These are phyloP conservation scores for Chaetomiaceae sp. DNA, from an alignment of 2,329 filamentous ascomycete genomes.

Conservation along the genomic window DNA sequence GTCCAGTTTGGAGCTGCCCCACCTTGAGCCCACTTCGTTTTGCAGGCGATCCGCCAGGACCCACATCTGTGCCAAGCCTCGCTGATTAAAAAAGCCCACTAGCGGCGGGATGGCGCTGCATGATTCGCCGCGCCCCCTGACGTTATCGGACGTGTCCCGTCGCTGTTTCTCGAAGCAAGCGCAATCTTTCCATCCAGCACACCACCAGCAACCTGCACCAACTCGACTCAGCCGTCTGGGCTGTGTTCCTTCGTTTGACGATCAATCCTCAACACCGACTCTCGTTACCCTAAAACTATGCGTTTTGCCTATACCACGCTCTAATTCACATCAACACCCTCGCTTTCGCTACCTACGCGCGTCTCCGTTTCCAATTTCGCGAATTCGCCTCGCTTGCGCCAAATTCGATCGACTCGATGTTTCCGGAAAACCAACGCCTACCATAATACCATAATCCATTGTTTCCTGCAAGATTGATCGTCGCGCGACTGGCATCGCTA, in stretches of 20 bases:
- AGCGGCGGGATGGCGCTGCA: slow-evolving; percentile 1
- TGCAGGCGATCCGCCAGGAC: no score
- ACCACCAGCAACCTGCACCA: slow-evolving; percentile 12
- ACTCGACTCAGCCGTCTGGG: slow-evolving; percentile 23
- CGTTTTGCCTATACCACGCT: slow-evolving; percentile 13
- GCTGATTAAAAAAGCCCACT: slow-evolving; percentile 16
- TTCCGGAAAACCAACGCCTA: no score
- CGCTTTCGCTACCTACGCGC: not conserved
- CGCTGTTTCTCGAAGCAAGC: slow-evolving; percentile 2
- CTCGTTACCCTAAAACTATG: slow-evolving; percentile 19
- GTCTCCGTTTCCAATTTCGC: slow-evolving; percentile 2
- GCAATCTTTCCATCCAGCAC: slow-evolving; percentile 8
- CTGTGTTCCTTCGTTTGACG: slow-evolving; percentile 25
- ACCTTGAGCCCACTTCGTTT: no score
- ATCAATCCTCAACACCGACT: slow-evolving; percentile 14
- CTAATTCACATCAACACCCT: slow-evolving; percentile 8
- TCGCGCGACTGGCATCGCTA: not conserved
- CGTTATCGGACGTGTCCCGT: slow-evolving; percentile 15
- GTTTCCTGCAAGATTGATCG: no score
- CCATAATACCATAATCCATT: no score
- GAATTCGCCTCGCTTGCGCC: no score
- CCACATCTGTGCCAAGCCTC: slow-evolving; percentile 4
- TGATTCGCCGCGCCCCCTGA: slow-evolving; percentile 23
- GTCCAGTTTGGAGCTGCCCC: no score
- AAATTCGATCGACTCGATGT: no score